Conservation (phyloP, 306 rosid genomes). For the Quercus aquifolioides region DNA sequence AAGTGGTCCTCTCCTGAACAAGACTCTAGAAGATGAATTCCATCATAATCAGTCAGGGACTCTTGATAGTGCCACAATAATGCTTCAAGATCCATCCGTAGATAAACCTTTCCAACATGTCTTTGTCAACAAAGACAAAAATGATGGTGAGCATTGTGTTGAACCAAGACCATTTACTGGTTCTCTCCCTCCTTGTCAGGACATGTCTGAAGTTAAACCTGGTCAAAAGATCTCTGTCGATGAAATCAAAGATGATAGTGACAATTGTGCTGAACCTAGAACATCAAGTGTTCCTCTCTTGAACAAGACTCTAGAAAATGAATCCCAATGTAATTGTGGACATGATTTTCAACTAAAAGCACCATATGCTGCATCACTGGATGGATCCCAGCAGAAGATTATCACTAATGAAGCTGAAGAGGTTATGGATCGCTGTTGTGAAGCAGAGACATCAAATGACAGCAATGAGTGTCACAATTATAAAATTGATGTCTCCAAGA, state of each 20-base stretch:
- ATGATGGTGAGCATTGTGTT: slow-evolving; percentile 4
- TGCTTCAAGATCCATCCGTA: slow-evolving; percentile 4
- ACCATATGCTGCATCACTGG: slow-evolving; percentile 14
- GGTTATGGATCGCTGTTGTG: slow-evolving; percentile 25
- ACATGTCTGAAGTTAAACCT: neutral
- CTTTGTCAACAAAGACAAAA: slow-evolving; percentile 8
- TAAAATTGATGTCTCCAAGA: slow-evolving; percentile 31
- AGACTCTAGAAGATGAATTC: neutral
- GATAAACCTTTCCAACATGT: slow-evolving; percentile 17
- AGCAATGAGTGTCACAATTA: slow-evolving; percentile 34
- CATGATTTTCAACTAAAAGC: slow-evolving; percentile 24
- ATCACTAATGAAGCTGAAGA: slow-evolving; percentile 31
- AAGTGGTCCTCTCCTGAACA: slow-evolving; percentile 11
- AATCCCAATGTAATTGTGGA: slow-evolving; percentile 20
- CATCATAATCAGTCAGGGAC: slow-evolving; percentile 20
- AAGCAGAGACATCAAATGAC: slow-evolving; percentile 26
- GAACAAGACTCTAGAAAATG: slow-evolving; percentile 3
- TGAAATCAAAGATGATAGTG: slow-evolving; percentile 7
- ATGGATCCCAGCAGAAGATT: slow-evolving; percentile 25
- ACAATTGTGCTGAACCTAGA: slow-evolving; percentile 15
- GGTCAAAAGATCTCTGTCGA: neutral
- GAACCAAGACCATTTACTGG: slow-evolving; percentile 24
- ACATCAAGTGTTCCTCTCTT: slow-evolving; percentile 8
- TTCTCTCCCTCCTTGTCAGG: slow-evolving; percentile 5
- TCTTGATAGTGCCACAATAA: slow-evolving; percentile 15